Percentiles rank a stretch among this genome's conserved stretches.
phyloP scores from a whole-genome alignment of 169 alveolate genomes.

The Pseudocohnilembus persalinus region DNA sequence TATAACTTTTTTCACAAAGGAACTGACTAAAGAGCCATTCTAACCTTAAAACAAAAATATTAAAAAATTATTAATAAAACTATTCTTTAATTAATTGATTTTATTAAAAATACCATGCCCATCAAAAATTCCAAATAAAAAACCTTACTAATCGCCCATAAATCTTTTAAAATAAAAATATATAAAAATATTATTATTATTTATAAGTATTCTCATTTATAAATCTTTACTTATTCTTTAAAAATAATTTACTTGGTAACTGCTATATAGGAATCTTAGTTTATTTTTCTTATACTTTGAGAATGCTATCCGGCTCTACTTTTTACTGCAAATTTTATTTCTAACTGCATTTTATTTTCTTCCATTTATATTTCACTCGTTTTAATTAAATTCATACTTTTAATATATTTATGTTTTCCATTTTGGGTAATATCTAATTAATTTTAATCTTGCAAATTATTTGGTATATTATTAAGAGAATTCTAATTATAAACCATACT shows the following conservation, averaged over 20 bases:
- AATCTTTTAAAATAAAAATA: too few relatives aligned
- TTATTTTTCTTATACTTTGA: conserved; percentile 23
- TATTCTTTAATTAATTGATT: too few relatives aligned
- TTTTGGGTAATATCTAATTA: too few relatives aligned
- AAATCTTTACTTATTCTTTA: background rate
- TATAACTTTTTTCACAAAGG: conserved; percentile 18
- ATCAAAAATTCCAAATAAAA: conserved; percentile 40
- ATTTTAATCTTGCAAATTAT: too few relatives aligned
- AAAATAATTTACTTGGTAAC: background rate
- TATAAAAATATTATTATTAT: too few relatives aligned
- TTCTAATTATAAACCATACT: too few relatives aligned
- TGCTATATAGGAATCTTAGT: conserved; percentile 28
- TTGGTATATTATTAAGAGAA: too few relatives aligned
- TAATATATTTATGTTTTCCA: too few relatives aligned
- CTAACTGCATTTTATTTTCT: too few relatives aligned
- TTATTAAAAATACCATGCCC: too few relatives aligned
- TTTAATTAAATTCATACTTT: too few relatives aligned
- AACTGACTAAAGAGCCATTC: conserved; percentile 31
- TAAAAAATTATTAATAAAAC: background rate
- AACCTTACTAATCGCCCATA: conserved; percentile 1
- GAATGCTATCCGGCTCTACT: conserved; percentile 34
- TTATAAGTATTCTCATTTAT: background rate
- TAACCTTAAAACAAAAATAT: background rate
- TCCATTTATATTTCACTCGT: too few relatives aligned
- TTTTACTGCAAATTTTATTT: background rate